Evolutionary conservation across 352 stramenopile genomes (phyloP).

Genomic region (Pythium phragmitis): DNA sequence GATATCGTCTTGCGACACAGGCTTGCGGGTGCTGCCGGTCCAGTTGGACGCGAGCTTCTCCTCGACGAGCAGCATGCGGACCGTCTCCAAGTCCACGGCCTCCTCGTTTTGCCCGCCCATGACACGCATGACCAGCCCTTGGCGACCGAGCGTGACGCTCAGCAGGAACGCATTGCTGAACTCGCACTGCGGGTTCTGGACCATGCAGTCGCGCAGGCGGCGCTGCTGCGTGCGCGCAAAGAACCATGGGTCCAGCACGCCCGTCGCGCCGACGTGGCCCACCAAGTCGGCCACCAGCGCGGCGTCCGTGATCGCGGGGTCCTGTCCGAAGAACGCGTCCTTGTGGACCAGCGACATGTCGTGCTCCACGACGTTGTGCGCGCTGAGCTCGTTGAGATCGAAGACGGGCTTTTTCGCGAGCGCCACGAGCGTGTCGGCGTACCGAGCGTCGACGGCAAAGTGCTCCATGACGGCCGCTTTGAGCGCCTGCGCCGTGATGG

Average conservation of each 20-base stretch:
- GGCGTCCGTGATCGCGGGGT: conserved; percentile 32
- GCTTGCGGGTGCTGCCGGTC: not conserved
- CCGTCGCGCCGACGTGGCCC: conserved; percentile 11
- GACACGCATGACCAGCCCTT: conserved; percentile 10
- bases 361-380: conserved; percentile 42
- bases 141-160: conserved; percentile 6
- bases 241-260: conserved; percentile 6
- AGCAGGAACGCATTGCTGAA: conserved; percentile 21
- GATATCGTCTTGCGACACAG: conserved; percentile 20
- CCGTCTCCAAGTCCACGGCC: conserved; percentile 18
- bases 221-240: conserved; percentile 14
- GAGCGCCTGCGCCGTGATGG: conserved; percentile 28
- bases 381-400: conserved; percentile 35
- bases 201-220: conserved; percentile 4
- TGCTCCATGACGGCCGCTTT: conserved; percentile 31
- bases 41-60: conserved; percentile 33
- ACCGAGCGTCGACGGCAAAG: conserved; percentile 33
- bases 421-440: not conserved
- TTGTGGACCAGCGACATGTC: conserved; percentile 47
- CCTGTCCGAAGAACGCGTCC: conserved; percentile 38
- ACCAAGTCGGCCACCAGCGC: conserved; percentile 35
- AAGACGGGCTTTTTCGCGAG: conserved; percentile 17
- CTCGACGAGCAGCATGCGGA: conserved; percentile 33
- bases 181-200: conserved; percentile 21
- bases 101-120: conserved; percentile 12